Evolutionary conservation across 345 rosid species (phyloP).

Genomic region (Conringia planisiliqua): DNA sequence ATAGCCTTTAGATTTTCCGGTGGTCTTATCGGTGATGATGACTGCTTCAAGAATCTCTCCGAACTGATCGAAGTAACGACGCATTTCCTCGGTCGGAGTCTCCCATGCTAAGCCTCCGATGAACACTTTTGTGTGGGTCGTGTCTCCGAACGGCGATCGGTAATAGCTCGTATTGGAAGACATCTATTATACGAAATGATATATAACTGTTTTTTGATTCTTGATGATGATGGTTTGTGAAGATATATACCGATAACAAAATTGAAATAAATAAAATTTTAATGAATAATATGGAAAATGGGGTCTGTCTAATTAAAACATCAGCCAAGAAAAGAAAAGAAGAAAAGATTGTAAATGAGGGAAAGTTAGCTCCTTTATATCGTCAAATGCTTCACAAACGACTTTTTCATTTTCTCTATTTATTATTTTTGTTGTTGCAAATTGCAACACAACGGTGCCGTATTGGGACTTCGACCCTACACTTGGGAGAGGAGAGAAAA

Average conservation of each 20-base stretch:
- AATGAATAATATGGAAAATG: slow-evolving; percentile 22
- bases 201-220: not conserved
- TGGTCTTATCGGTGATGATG: slow-evolving; percentile 71
- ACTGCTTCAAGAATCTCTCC: slow-evolving; percentile 98
- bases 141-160: slow-evolving; percentile 94
- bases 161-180: slow-evolving; percentile 35
- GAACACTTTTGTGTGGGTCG: slow-evolving; percentile 81
- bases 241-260: slow-evolving; percentile 24
- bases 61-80: slow-evolving; percentile 73
- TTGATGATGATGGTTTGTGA: slow-evolving; percentile 17
- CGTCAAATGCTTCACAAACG: slow-evolving; percentile 20
- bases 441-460: slow-evolving; percentile 24
- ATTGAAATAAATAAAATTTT: not conserved
- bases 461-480: slow-evolving; percentile 16
- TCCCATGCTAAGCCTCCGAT: slow-evolving; percentile 98
- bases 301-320: slow-evolving; percentile 23
- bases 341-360: slow-evolving; percentile 28
- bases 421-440: not conserved
- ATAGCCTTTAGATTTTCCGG: slow-evolving; percentile 93
- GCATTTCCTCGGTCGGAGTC: slow-evolving; percentile 86
- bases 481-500: not conserved
- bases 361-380: slow-evolving; percentile 36
- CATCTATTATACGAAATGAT: slow-evolving; percentile 7
- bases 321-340: slow-evolving; percentile 25
- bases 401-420: slow-evolving; percentile 22